Percentiles rank a stretch among this genome's conserved stretches.
Conservation (phyloP, 2,329 filamentous ascomycete species). For the Calonectria fujianensis region DNA sequence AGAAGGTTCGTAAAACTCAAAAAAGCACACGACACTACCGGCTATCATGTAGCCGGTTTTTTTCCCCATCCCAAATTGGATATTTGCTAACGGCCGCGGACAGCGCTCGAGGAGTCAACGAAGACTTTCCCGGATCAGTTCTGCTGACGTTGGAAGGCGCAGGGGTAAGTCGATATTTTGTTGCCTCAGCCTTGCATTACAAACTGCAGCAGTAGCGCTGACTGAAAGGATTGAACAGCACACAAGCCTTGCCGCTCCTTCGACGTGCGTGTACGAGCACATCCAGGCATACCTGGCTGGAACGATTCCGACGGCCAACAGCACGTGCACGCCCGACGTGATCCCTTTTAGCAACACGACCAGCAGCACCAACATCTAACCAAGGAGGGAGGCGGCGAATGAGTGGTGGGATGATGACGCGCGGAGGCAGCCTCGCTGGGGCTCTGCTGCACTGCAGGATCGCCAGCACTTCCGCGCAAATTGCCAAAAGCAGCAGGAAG, state of each 20-base stretch:
- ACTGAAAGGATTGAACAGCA: constrained; percentile 1
- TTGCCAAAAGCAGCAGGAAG: constrained; percentile 3
- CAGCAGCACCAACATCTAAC: neutral
- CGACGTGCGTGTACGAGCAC: constrained; percentile 1
- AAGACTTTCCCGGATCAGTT: constrained; percentile 18
- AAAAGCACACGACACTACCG: neutral
- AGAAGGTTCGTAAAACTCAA: neutral
- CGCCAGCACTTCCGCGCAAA: neutral
- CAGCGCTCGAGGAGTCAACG: constrained; percentile 16
- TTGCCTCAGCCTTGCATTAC: neutral
- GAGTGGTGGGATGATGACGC: neutral
- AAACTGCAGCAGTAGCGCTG: constrained; percentile 1
- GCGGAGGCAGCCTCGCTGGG: neutral
- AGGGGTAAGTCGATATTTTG: constrained; percentile 1
- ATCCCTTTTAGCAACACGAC: constrained; percentile 17
- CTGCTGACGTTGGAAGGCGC: constrained; percentile 4
- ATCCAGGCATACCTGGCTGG: constrained; percentile 17
- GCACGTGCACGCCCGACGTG: neutral
- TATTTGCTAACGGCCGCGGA: neutral
- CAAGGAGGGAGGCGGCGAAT: no score
- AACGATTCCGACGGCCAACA: neutral
- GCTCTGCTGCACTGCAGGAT: neutral
- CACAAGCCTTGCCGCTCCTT: constrained; percentile 11
- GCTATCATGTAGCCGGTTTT: neutral
- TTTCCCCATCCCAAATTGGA: neutral